phyloP scores from a whole-genome alignment of 2,329 filamentous ascomycete genomes.

The Phialemonium atrogriseum region DNA sequence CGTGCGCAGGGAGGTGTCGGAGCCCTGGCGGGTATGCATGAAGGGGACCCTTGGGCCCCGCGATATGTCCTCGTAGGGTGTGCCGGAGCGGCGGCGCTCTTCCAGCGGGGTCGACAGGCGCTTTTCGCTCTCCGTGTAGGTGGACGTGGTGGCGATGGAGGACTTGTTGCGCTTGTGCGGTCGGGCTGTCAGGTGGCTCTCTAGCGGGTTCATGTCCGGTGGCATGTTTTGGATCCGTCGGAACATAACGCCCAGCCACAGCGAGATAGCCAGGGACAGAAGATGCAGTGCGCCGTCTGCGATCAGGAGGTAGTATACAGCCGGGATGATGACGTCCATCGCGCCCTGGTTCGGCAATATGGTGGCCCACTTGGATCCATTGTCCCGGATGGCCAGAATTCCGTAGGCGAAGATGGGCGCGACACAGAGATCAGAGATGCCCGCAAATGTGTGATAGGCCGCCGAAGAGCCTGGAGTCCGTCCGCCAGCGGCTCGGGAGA shows the following conservation, averaged over 20 bases:
- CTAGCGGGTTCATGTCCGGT: conserved; percentile 91
- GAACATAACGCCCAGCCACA: conserved; percentile 74
- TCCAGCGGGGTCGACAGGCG: conserved; percentile 43
- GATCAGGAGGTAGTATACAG: conserved; percentile 61
- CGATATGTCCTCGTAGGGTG: conserved; percentile 34
- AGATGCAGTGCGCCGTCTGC: conserved; percentile 60
- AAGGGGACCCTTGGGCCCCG: conserved; percentile 61
- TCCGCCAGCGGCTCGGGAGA: conserved; percentile 58
- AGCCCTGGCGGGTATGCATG: conserved; percentile 64
- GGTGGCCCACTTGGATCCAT: conserved; percentile 55
- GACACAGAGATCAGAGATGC: conserved; percentile 56
- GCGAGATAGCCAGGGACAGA: conserved; percentile 59
- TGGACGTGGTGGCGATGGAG: conserved; percentile 39
- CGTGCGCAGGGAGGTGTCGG: conserved; percentile 42
- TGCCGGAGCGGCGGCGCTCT: conserved; percentile 31
- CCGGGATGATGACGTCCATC: conserved; percentile 53
- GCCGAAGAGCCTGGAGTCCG: conserved; percentile 73
- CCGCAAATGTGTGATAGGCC: conserved; percentile 82
- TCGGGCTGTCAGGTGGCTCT: conserved; percentile 72
- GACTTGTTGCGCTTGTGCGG: conserved; percentile 69
- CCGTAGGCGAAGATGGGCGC: conserved; percentile 50
- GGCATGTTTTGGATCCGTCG: conserved; percentile 73
- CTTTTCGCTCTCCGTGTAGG: conserved; percentile 45
- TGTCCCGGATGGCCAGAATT: conserved; percentile 35
- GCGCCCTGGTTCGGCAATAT: conserved; percentile 49